phyloP scores from a whole-genome alignment of 148 eudicot genomes.

The Spergularia marina region DNA sequence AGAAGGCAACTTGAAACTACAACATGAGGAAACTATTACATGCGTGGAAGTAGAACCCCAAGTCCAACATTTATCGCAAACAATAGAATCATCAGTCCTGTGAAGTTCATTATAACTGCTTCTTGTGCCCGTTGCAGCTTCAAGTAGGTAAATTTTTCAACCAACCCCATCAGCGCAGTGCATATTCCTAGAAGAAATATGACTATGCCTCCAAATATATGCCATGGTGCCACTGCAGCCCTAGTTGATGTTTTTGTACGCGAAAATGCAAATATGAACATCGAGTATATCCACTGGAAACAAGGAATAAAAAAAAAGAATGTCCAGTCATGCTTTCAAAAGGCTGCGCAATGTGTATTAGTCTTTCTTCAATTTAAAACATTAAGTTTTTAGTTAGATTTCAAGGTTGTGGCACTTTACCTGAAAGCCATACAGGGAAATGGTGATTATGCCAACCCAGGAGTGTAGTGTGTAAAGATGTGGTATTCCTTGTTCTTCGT shows the following conservation, averaged over 20 bases:
- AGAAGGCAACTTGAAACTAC: too few species aligned
- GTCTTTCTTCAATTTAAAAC: too few species aligned
- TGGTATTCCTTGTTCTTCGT: constrained; percentile 29
- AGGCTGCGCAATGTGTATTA: neutral
- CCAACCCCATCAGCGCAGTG: constrained; percentile 42
- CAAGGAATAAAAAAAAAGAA: neutral
- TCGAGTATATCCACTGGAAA: constrained; percentile 39
- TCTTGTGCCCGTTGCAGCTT: constrained; percentile 32
- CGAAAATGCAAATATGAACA: constrained; percentile 48
- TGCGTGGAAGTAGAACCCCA: constrained; percentile 33
- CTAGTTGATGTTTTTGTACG: constrained; percentile 28
- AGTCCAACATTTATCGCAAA: constrained; percentile 43
- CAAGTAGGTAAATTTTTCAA: constrained; percentile 35
- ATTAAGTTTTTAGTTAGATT: neutral
- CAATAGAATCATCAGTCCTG: constrained; percentile 44
- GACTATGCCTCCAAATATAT: constrained; percentile 39
- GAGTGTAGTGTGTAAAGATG: constrained; percentile 52
- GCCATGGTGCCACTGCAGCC: constrained; percentile 50
- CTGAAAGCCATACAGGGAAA: constrained; percentile 49
- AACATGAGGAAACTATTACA: neutral
- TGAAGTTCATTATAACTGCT: constrained; percentile 49
- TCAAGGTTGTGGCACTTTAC: constrained; percentile 17
- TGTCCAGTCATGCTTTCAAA: neutral
- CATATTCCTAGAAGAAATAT: constrained; percentile 45
- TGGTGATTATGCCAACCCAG: constrained; percentile 54